Evolutionary conservation across 2,329 filamentous ascomycete species (phyloP).

Genomic region (Bertia moriformis): DNA sequence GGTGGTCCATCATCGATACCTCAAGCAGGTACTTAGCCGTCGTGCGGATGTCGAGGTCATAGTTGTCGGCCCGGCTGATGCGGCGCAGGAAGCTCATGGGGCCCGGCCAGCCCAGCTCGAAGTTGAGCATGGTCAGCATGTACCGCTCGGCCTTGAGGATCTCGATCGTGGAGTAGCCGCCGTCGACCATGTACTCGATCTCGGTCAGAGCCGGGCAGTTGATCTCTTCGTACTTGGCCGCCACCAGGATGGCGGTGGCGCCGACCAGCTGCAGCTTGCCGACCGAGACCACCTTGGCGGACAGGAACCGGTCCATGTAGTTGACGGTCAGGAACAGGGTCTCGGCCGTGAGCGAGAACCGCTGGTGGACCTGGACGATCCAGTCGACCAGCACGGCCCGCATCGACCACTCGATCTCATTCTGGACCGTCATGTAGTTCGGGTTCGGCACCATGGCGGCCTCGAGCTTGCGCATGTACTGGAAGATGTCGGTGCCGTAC

Average conservation of each 20-base stretch:
- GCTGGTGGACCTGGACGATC: constrained; percentile 88
- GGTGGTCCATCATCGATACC: constrained; percentile 92
- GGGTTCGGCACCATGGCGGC: constrained; percentile 73
- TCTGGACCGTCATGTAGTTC: constrained; percentile 92
- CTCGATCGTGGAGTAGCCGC: constrained; percentile 76
- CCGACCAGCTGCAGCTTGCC: constrained; percentile 92
- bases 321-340: constrained; percentile 91
- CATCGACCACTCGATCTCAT: constrained; percentile 99
- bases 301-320: constrained; percentile 93
- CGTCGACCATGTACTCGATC: constrained; percentile 97
- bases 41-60: constrained; percentile 86
- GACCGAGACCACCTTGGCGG: constrained; percentile 84
- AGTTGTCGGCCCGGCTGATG: constrained; percentile 97
- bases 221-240: constrained; percentile 97
- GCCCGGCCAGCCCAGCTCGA: constrained; percentile 93
- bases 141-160: constrained; percentile 95
- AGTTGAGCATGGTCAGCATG: constrained; percentile 93
- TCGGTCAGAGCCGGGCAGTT: constrained; percentile 89
- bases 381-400: constrained; percentile 93
- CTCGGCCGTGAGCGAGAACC: constrained; percentile 82
- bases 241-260: constrained; percentile 87
- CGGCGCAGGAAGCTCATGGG: constrained; percentile 95
- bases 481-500: constrained; percentile 90
- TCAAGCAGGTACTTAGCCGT: constrained; percentile 97
- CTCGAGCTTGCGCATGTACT: constrained; percentile 81